These are phyloP conservation scores for Meira nashicola DNA, from an alignment of 1,284 basidiomycete genomes.

Conservation along the genomic window DNA sequence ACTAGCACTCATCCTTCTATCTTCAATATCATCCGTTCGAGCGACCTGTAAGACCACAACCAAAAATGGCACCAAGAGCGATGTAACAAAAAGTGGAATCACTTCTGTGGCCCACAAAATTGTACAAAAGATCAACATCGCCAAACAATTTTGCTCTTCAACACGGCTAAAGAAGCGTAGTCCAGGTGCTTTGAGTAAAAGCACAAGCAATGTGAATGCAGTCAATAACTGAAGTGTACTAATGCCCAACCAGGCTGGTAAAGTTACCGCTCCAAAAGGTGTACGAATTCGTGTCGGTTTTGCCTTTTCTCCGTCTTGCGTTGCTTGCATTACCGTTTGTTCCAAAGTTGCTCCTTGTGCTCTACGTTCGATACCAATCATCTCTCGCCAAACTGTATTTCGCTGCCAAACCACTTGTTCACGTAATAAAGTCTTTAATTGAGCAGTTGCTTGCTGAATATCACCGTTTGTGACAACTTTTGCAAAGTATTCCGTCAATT, in stretches of 20 bases:
- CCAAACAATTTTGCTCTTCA: slow-evolving; percentile 86
- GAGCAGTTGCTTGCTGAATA: slow-evolving; percentile 66
- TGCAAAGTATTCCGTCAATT: slow-evolving; percentile 72
- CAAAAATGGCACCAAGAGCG: slow-evolving; percentile 78
- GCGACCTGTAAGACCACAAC: slow-evolving; percentile 85
- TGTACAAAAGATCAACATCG: slow-evolving; percentile 83
- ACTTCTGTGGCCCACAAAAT: slow-evolving; percentile 96
- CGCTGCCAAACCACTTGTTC: slow-evolving; percentile 87
- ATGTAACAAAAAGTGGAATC: slow-evolving; percentile 93
- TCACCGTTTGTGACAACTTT: slow-evolving; percentile 81
- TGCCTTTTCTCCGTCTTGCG: slow-evolving; percentile 20
- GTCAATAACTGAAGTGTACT: slow-evolving; percentile 45
- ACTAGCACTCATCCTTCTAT: slow-evolving; percentile 61
- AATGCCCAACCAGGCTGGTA: slow-evolving; percentile 44
- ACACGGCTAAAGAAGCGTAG: slow-evolving; percentile 57
- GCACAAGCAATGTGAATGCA: slow-evolving; percentile 37
- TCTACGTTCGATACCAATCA: slow-evolving; percentile 79
- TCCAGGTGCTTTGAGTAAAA: slow-evolving; percentile 45
- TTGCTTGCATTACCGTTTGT: slow-evolving; percentile 34
- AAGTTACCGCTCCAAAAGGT: slow-evolving; percentile 27
- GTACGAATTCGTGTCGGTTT: slow-evolving; percentile 37
- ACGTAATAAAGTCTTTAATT: slow-evolving; percentile 80
- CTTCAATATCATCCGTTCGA: slow-evolving; percentile 62
- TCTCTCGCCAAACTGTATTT: slow-evolving; percentile 93
- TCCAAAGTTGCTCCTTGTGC: slow-evolving; percentile 51